These are phyloP conservation scores for Gastrolobium bilobum DNA, from an alignment of 306 rosid genomes.

Conservation along the genomic window DNA sequence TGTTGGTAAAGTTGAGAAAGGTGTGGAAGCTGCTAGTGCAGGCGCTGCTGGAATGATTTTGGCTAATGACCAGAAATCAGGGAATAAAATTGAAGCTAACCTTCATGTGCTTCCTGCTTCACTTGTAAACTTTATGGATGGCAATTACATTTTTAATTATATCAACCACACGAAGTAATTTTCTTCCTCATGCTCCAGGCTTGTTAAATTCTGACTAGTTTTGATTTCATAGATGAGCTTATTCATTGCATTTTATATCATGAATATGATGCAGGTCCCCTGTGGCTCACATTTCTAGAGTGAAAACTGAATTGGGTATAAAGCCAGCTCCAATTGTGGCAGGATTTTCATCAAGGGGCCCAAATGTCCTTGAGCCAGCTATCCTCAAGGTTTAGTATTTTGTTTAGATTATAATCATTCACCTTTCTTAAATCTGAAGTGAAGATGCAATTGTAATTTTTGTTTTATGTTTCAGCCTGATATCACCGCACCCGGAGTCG, in stretches of 20 bases:
- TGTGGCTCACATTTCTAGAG: constrained; percentile 55
- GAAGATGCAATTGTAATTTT: not conserved
- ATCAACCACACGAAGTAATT: constrained; percentile 61
- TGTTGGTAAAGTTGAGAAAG: constrained; percentile 48
- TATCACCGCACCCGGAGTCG: constrained; percentile 66
- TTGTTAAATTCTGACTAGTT: not conserved
- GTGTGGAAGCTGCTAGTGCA: constrained; percentile 45
- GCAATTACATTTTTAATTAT: constrained; percentile 55
- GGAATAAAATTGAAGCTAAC: constrained; percentile 48
- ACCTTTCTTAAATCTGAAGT: not conserved
- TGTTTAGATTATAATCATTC: not conserved
- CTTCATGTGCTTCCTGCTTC: constrained; percentile 67
- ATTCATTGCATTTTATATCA: not conserved
- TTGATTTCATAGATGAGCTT: not conserved
- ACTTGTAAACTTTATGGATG: constrained; percentile 53
- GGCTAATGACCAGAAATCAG: constrained; percentile 32
- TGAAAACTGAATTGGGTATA: constrained; percentile 49
- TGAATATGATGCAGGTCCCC: constrained; percentile 57
- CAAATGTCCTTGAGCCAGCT: constrained; percentile 52
- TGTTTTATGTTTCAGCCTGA: constrained; percentile 45
- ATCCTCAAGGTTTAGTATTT: constrained; percentile 68
- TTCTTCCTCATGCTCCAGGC: not conserved
- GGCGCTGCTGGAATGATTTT: constrained; percentile 82
- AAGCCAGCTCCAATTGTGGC: constrained; percentile 71
- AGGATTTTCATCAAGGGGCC: constrained; percentile 83